Conservation (phyloP, 208 protist species). For the Leishmania gerbilli region DNA sequence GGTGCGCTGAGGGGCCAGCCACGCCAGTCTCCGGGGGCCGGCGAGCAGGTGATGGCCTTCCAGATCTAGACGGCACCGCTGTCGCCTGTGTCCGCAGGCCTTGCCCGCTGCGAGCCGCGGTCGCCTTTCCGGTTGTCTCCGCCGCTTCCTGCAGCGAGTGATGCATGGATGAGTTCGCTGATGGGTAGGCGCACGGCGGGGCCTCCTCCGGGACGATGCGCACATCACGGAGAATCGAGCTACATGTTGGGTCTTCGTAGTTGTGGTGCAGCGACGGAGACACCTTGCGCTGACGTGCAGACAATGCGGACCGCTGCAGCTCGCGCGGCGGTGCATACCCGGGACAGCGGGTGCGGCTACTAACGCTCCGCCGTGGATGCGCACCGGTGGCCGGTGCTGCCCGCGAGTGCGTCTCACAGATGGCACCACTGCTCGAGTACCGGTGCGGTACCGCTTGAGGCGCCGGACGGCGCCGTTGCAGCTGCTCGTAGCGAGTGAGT, state of each 20-base stretch:
- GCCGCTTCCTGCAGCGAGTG: constrained; percentile 1
- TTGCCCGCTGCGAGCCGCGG: neutral
- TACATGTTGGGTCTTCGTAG: constrained; percentile 85
- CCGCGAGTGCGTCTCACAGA: neutral
- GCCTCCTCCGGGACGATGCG: constrained; percentile 48
- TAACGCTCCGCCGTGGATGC: neutral
- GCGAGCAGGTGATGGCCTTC: constrained; percentile 6
- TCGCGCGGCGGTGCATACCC: neutral
- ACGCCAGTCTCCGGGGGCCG: neutral
- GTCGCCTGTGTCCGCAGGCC: neutral
- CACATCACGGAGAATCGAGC: constrained; percentile 82
- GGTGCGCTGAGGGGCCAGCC: neutral
- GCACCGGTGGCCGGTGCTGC: constrained; percentile 2
- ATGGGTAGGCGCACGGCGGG: constrained; percentile 27
- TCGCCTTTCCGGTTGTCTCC: neutral
- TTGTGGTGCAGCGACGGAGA: constrained; percentile 17
- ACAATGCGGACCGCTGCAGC: neutral
- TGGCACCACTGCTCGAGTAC: neutral
- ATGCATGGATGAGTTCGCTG: constrained; percentile 24
- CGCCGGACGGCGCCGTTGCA: constrained; percentile 13
- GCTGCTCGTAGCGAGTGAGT: constrained; percentile 34
- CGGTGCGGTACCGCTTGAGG: neutral
- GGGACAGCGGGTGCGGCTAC: constrained; percentile 4
- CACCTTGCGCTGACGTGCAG: neutral
- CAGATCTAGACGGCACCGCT: neutral